Conservation (phyloP, 2,329 filamentous ascomycete species). For the Aspergillus sp. region DNA sequence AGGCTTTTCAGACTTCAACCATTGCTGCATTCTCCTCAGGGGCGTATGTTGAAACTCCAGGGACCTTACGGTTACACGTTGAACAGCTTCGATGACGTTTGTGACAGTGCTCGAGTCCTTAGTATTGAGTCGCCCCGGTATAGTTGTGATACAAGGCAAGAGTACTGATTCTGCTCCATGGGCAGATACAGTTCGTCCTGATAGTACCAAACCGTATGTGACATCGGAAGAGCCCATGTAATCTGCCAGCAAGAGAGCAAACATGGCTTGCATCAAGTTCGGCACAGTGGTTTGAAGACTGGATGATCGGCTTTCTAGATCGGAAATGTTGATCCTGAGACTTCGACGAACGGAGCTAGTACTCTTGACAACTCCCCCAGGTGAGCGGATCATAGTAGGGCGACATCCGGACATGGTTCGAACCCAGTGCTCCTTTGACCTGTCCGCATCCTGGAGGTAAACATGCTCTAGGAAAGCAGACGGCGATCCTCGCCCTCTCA, state of each 20-base stretch:
- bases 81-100: conserved; percentile 30
- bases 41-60: conserved; percentile 44
- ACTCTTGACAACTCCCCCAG: conserved; percentile 15
- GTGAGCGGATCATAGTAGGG: conserved; percentile 26
- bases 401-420: conserved; percentile 27
- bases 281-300: conserved; percentile 36
- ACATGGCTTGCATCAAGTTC: conserved; percentile 38
- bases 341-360: conserved; percentile 18
- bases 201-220: conserved; percentile 40
- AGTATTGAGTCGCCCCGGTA: conserved; percentile 40
- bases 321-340: conserved; percentile 27
- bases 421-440: conserved; percentile 35
- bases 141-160: conserved; percentile 43
- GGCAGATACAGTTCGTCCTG: conserved; percentile 38
- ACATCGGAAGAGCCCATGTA: conserved; percentile 32
- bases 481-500: conserved; percentile 26
- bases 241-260: conserved; percentile 40
- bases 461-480: conserved; percentile 34
- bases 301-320: conserved; percentile 32
- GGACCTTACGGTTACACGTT: conserved; percentile 31
- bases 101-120: conserved; percentile 24
- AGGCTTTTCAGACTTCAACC: conserved; percentile 36
- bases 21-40: conserved; percentile 41
- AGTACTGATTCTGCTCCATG: conserved; percentile 37
- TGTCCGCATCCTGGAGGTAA: conserved; percentile 29